Conservation (phyloP, 176 grass and related monocot genomes). For the Ampelocalamus luodianensis region DNA sequence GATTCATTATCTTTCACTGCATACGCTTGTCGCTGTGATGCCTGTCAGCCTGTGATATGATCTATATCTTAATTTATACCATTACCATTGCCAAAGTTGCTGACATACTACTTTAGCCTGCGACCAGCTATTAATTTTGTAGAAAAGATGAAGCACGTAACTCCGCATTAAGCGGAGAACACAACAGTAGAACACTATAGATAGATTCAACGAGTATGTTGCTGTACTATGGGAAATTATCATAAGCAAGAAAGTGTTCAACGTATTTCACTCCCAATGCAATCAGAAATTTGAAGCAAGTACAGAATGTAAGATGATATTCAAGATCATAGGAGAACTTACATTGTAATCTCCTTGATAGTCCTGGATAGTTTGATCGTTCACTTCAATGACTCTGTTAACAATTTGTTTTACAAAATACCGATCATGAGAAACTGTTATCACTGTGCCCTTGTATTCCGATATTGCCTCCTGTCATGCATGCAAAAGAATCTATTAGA, state of each 20-base stretch:
- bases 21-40: neutral
- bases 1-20: constrained; percentile 8
- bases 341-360: constrained; percentile 98
- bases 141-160: neutral
- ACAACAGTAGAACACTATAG: too few relatives aligned
- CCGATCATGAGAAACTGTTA: constrained; percentile 97
- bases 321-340: constrained; percentile 43
- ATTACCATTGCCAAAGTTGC: neutral
- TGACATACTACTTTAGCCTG: neutral
- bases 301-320: constrained; percentile 20
- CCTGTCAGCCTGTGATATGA: neutral
- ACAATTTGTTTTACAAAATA: constrained; percentile 98
- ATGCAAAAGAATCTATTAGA: constrained; percentile 29
- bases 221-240: neutral
- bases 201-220: neutral
- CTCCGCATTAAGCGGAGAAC: neutral
- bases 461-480: constrained; percentile 89
- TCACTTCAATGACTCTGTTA: constrained; percentile 95
- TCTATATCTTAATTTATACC: constrained; percentile 23
- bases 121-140: neutral
- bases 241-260: constrained; percentile 24
- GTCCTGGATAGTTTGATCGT: constrained; percentile 77
- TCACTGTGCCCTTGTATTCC: constrained; percentile 83
- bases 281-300: neutral
- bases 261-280: constrained; percentile 11